phyloP scores from a whole-genome alignment of 176 grass and related monocot genomes.

The Eleusine coracana region DNA sequence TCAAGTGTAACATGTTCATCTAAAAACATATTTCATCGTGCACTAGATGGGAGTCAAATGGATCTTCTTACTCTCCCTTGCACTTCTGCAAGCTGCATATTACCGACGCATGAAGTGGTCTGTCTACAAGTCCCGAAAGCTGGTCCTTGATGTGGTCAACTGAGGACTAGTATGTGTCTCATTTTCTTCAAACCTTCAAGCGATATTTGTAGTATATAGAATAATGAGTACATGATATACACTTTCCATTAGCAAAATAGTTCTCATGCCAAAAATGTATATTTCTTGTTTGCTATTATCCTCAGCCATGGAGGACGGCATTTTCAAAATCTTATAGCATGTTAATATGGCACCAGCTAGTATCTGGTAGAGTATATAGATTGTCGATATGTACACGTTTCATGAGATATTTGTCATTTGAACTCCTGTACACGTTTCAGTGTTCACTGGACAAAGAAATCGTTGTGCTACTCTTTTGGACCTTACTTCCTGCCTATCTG shows the following conservation, averaged over 20 bases:
- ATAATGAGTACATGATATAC: constrained; percentile 27
- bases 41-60: constrained; percentile 60
- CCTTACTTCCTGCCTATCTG: not conserved
- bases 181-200: constrained; percentile 2
- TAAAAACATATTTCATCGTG: constrained; percentile 6
- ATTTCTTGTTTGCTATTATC: not conserved
- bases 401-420: constrained; percentile 12
- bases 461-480: not conserved
- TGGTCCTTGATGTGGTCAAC: constrained; percentile 48
- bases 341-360: not conserved
- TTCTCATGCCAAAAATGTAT: not conserved
- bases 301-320: not conserved
- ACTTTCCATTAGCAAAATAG: not conserved
- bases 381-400: not conserved
- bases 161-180: not conserved
- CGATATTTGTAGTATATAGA: not conserved
- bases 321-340: constrained; percentile 1
- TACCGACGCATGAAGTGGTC: constrained; percentile 82
- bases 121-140: constrained; percentile 49
- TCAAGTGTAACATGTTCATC: not conserved
- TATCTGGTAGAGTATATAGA: not conserved
- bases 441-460: not conserved
- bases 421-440: not conserved
- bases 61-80: constrained; percentile 67
- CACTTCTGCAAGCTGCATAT: constrained; percentile 80